Evolutionary conservation across 2,329 filamentous ascomycete species (phyloP).

Genomic region (Alternaria sp.): DNA sequence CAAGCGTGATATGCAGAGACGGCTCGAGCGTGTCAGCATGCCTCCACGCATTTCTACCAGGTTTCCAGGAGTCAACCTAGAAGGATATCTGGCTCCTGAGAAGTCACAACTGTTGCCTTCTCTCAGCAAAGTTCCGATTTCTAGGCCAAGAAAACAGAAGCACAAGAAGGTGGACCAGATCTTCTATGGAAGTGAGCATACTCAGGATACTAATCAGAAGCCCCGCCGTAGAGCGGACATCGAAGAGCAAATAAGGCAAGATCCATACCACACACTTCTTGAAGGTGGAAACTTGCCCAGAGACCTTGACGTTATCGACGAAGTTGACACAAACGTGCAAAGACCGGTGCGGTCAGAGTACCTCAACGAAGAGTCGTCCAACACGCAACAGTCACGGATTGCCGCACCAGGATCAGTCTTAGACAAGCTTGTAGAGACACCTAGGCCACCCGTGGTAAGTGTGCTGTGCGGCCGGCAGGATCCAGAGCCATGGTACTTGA

Average conservation of each 20-base stretch:
- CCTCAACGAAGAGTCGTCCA: not conserved
- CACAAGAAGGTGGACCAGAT: not conserved
- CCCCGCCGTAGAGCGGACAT: not conserved
- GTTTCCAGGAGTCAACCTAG: not conserved
- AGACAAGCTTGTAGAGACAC: not conserved
- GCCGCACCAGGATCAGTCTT: not conserved
- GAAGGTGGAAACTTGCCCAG: not conserved
- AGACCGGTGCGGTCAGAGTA: not conserved
- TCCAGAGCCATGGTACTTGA: conserved; percentile 4
- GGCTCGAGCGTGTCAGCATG: not conserved
- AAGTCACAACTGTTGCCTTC: not conserved
- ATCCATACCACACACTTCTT: conserved; percentile 2
- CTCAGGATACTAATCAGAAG: not conserved
- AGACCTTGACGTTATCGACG: not conserved
- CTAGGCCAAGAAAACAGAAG: not conserved
- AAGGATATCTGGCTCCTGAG: not conserved
- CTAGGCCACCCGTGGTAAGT: not conserved
- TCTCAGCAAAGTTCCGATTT: fast-evolving
- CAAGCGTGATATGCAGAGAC: not conserved
- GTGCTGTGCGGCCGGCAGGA: conserved; percentile 1
- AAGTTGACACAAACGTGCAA: not conserved
- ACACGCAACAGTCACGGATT: not conserved
- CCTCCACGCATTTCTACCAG: too few species aligned
- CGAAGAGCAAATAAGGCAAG: not conserved
- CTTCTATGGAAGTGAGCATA: not conserved